These are phyloP conservation scores for Ascochyta clinopodiicola DNA, from an alignment of 2,329 filamentous ascomycete species.

Conservation along the genomic window DNA sequence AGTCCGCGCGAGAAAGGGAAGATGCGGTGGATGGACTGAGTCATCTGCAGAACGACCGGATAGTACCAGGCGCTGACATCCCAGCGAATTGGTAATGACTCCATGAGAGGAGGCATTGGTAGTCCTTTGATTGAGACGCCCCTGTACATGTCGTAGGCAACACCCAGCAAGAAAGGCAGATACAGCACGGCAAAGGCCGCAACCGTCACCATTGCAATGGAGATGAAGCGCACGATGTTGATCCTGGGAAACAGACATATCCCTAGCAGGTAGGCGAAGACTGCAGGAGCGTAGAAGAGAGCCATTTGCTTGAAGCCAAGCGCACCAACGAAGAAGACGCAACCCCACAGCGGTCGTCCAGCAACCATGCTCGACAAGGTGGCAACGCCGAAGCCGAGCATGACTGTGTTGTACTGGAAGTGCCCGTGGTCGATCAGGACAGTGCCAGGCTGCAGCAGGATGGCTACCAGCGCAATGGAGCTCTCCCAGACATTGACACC, in stretches of 20 bases:
- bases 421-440: conserved; percentile 94
- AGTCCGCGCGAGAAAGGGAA: conserved; percentile 96
- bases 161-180: conserved; percentile 75
- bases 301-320: conserved; percentile 99
- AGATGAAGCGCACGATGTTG: conserved; percentile 71
- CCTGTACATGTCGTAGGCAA: conserved; percentile 70
- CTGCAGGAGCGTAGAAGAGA: conserved; percentile 90
- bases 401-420: conserved; percentile 98
- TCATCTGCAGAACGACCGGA: conserved; percentile 76
- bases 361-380: conserved; percentile 89
- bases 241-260: conserved; percentile 79
- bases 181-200: conserved; percentile 77
- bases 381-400: conserved; percentile 89
- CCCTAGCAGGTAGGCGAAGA: conserved; percentile 91
- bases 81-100: conserved; percentile 63
- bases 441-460: conserved; percentile 88
- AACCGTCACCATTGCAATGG: conserved; percentile 76
- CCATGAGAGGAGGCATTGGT: conserved; percentile 67
- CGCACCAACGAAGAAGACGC: conserved; percentile 90
- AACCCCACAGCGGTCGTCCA: conserved; percentile 83
- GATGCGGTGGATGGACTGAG: conserved; percentile 87
- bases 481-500: conserved; percentile 82
- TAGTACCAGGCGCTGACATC: conserved; percentile 74
- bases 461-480: conserved; percentile 83
- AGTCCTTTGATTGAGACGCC: conserved; percentile 67